Conservation (phyloP, 352 stramenopile genomes). For the Globisporangium camurandrum region DNA sequence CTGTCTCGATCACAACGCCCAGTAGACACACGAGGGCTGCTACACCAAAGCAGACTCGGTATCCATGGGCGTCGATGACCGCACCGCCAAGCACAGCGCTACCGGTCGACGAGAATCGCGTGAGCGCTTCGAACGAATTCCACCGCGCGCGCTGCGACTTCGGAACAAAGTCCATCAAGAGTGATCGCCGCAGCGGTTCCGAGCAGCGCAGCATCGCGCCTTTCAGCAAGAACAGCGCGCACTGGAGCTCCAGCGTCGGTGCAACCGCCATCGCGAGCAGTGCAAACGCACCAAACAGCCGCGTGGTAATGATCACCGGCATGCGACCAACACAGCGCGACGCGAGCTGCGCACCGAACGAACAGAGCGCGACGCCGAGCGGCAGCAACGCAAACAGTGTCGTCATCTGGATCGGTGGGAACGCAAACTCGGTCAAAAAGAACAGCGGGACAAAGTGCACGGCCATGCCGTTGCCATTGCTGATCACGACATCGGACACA, state of each 20-base stretch:
- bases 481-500: constrained; percentile 58
- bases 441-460: constrained; percentile 61
- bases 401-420: constrained; percentile 50
- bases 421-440: constrained; percentile 43
- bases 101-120: constrained; percentile 49
- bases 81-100: constrained; percentile 61
- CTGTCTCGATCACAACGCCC: constrained; percentile 36
- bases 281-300: constrained; percentile 27
- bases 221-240: constrained; percentile 40
- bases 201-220: constrained; percentile 54
- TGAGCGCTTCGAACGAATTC: constrained; percentile 64
- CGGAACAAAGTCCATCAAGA: constrained; percentile 76
- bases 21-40: constrained; percentile 34
- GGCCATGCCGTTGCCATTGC: constrained; percentile 52
- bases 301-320: constrained; percentile 42
- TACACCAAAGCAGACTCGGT: constrained; percentile 59
- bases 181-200: constrained; percentile 47
- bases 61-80: constrained; percentile 49
- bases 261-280: constrained; percentile 43
- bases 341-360: constrained; percentile 35
- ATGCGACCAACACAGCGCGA: constrained; percentile 35
- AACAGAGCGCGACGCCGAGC: constrained; percentile 30
- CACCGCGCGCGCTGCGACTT: constrained; percentile 49
- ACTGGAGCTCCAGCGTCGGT: constrained; percentile 20
- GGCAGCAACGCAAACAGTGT: constrained; percentile 48